Conservation (phyloP, 257 asterid species). For the Lycium barbarum region DNA sequence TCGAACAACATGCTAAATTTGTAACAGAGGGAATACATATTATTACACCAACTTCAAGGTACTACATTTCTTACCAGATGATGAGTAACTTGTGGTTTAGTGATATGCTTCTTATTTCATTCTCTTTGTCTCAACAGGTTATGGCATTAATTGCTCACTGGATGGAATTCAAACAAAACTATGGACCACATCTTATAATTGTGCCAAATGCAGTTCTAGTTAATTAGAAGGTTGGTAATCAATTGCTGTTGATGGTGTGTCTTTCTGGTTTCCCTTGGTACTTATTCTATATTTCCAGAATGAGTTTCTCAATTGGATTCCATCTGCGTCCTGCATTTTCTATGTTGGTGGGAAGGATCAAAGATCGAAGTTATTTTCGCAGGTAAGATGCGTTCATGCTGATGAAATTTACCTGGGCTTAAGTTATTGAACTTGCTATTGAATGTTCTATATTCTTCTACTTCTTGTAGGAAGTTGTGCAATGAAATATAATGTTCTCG, state of each 20-base stretch:
- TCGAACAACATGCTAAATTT: neutral
- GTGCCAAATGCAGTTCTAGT: conserved; percentile 99
- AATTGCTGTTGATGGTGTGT: neutral
- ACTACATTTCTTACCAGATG: neutral
- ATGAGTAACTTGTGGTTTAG: conserved; percentile 9
- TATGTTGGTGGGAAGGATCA: conserved; percentile 91
- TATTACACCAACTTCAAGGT: neutral
- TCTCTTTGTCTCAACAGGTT: conserved; percentile 60
- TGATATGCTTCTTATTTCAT: conserved; percentile 7
- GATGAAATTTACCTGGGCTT: conserved; percentile 13
- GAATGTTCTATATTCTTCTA: conserved; percentile 35
- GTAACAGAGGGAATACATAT: neutral
- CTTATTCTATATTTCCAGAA: conserved; percentile 63
- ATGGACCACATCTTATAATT: conserved; percentile 97
- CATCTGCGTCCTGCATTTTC: conserved; percentile 90
- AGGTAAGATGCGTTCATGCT: conserved; percentile 60
- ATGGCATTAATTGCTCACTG: conserved; percentile 95
- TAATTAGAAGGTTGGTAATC: conserved; percentile 88
- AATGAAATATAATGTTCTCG: conserved; percentile 96
- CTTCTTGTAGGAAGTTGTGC: conserved; percentile 83
- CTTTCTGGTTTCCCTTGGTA: conserved; percentile 33
- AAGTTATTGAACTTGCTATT: conserved; percentile 30
- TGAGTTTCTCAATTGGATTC: conserved; percentile 96
- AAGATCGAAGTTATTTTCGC: conserved; percentile 87
- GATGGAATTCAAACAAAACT: conserved; percentile 98